Evolutionary conservation across 202 grass and related monocot genomes (phyloP).

Genomic region (Zoysia matrella): DNA sequence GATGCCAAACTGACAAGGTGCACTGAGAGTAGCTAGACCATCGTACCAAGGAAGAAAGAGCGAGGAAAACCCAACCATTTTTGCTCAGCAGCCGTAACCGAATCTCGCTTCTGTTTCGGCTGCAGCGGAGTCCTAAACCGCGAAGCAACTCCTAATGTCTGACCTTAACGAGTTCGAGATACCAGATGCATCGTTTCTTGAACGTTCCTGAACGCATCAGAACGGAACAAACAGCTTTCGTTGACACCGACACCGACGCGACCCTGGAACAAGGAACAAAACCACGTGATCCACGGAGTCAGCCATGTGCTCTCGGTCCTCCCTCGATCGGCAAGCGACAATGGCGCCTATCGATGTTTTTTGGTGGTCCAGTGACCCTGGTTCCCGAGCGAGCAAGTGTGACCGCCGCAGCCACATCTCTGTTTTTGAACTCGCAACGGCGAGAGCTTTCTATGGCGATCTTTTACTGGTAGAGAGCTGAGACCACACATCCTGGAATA

Average conservation of each 20-base stretch:
- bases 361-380: not conserved
- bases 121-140: not conserved
- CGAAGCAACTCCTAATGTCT: not conserved
- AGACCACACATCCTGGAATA: not conserved
- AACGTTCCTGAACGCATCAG: not conserved
- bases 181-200: not conserved
- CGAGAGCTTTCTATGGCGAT: not conserved
- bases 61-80: not conserved
- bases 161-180: not conserved
- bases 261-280: not conserved
- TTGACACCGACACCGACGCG: not conserved
- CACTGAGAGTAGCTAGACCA: not conserved
- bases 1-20: no score
- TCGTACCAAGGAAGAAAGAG: not conserved
- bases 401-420: not conserved
- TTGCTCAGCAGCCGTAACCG: not conserved
- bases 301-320: not conserved
- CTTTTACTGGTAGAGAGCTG: not conserved
- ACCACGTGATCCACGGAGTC: conserved; percentile 28
- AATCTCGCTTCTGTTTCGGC: no score
- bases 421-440: not conserved
- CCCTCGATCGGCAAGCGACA: not conserved
- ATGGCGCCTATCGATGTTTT: not conserved
- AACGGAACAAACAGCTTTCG: not conserved
- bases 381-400: not conserved